phyloP scores from a whole-genome alignment of 768 basidiomycete species.

The Lactifluus echinatus region DNA sequence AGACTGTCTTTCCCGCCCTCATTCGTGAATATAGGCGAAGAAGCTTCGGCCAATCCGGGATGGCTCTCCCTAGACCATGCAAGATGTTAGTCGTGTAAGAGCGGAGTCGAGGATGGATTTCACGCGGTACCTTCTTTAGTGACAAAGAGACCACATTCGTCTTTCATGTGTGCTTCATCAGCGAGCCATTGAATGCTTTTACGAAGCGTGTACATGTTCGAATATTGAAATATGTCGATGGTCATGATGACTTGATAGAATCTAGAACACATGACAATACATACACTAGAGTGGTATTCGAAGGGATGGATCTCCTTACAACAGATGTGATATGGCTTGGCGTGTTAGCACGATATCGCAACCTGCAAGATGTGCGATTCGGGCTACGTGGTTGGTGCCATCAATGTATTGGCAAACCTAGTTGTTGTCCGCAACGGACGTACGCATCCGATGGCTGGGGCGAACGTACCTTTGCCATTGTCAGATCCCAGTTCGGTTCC shows the following conservation, averaged over 20 bases:
- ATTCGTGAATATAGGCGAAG: constrained; percentile 81
- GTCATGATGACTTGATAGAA: constrained; percentile 97
- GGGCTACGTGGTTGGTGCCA: constrained; percentile 84
- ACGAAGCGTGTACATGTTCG: constrained; percentile 92
- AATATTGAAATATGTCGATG: constrained; percentile 95
- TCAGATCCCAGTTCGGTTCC: constrained; percentile 94
- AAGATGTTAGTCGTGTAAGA: not conserved
- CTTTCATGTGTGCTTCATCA: constrained; percentile 71
- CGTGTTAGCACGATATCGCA: constrained; percentile 78
- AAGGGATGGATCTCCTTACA: constrained; percentile 43
- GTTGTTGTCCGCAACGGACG: not conserved
- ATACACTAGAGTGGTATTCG: not conserved
- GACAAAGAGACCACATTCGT: constrained; percentile 91
- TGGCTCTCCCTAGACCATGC: constrained; percentile 36
- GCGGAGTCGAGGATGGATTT: not conserved
- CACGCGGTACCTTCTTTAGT: constrained; percentile 53
- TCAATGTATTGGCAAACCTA: constrained; percentile 78
- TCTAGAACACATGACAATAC: constrained; percentile 32
- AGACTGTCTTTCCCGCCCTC: constrained; percentile 72
- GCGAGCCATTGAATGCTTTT: constrained; percentile 84
- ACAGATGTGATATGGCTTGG: constrained; percentile 81
- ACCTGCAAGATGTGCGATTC: constrained; percentile 87
- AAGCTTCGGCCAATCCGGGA: constrained; percentile 83
- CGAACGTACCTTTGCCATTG: constrained; percentile 65
- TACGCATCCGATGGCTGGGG: not conserved